Conservation (phyloP, 1,139 yeast genomes). For the Yueomyces sp. region DNA sequence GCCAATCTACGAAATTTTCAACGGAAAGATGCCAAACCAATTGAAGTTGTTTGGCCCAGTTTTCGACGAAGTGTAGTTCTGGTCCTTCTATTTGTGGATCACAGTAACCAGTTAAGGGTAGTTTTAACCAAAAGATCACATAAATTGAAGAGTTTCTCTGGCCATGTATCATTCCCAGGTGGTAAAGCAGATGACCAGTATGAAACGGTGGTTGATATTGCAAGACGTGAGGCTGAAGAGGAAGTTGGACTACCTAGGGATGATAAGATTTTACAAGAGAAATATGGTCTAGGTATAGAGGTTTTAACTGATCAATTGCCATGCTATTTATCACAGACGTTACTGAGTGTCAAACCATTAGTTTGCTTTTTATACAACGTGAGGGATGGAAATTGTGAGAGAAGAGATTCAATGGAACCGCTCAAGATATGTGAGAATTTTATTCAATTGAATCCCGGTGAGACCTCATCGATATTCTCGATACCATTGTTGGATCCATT, state of each 20-base stretch:
- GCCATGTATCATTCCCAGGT: slow-evolving; percentile 84
- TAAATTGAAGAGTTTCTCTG: slow-evolving; percentile 58
- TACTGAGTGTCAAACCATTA: slow-evolving; percentile 73
- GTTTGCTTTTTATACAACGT: slow-evolving; percentile 46
- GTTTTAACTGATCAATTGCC: slow-evolving; percentile 34
- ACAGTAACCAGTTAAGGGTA: slow-evolving; percentile 61
- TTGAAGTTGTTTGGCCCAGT: slow-evolving; percentile 26
- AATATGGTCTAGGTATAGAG: slow-evolving; percentile 37
- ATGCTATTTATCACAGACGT: slow-evolving; percentile 63
- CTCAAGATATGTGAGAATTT: slow-evolving; percentile 13
- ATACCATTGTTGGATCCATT: slow-evolving; percentile 52
- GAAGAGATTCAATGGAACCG: slow-evolving; percentile 4
- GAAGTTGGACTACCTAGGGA: slow-evolving; percentile 64
- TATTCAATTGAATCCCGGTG: slow-evolving; percentile 51
- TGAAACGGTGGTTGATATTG: slow-evolving; percentile 60
- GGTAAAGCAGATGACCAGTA: slow-evolving; percentile 61
- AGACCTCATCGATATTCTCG: slow-evolving; percentile 54
- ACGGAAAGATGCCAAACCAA: slow-evolving; percentile 14
- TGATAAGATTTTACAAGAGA: slow-evolving; percentile 31
- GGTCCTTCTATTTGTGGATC: slow-evolving; percentile 57
- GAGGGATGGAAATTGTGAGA: slow-evolving; percentile 24
- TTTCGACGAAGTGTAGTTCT: slow-evolving; percentile 63
- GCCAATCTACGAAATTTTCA: slow-evolving; percentile 11
- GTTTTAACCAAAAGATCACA: slow-evolving; percentile 67
- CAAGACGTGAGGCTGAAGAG: slow-evolving; percentile 74